Evolutionary conservation across 371 early-diverging fungal genomes (phyloP), one percentile per base, ranked within the genome.

Genomic region (Lichtheimia ramosa): DNA sequence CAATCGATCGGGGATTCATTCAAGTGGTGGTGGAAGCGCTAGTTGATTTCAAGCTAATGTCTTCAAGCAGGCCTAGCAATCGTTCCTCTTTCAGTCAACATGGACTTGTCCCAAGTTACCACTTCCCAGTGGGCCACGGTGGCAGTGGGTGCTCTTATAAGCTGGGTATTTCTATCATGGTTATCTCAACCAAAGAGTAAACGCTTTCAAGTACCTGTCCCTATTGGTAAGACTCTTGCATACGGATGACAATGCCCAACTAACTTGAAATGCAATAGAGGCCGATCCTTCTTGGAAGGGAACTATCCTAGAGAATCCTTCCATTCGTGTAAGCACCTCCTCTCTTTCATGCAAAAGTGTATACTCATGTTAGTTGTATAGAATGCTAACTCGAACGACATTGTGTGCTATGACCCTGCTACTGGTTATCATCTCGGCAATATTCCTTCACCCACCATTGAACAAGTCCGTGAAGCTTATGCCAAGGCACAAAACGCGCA

Each of bases 391-490:
- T 85, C 86, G 5, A 72, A 70, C 13, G 75, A 66, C n/a, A 93
- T 94, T 68, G 72, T 83, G 24, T 94, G 94, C 70, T 91, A 85
- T 67, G 95, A 94, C 59, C 95, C 95, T n/a, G 81, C 94, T 42
- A 94, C 94, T 42, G 94, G 92, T 16, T 84, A 84, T 46, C 83
- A 79, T 40, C 81, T 94, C 34, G 88, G 82, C 34, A 81, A 75
- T n/a, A 83, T 89, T 18, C 74, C 73, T 42, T 83, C 85, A 4
- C 84, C 85, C 40, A 77, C 88, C 8, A 66, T 74, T 1, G 68
- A 71, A 10, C 76, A 92, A 54, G 84, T 94, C 16, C 57, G 75
- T 24, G 80, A 65, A 18, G 82, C 85, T 42, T 75, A 91, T 27
- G 56, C 65, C 25, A 74, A 75, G 21, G 89, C 92, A 1, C 75